Conservation (phyloP, 1,139 yeast species). For the Yamadazyma buinensis region DNA sequence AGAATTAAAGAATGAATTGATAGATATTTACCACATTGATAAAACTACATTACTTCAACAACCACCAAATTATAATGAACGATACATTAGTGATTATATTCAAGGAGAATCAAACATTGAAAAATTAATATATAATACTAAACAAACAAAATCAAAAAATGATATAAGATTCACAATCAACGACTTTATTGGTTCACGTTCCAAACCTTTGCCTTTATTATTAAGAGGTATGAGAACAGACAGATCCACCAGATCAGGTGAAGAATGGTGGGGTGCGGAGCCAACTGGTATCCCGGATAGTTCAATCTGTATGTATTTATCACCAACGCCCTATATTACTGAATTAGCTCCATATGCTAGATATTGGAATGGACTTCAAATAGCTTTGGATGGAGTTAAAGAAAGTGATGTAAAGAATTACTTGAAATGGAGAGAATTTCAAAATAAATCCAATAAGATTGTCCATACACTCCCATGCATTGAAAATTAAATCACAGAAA, state of each 20-base stretch:
- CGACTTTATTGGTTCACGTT: slow-evolving; percentile 24
- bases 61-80: slow-evolving; percentile 31
- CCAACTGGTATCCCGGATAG: slow-evolving; percentile 24
- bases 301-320: slow-evolving; percentile 18
- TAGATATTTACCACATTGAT: slow-evolving; percentile 28
- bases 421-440: slow-evolving; percentile 37
- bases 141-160: slow-evolving; percentile 14
- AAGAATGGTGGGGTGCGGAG: slow-evolving; percentile 15
- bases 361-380: slow-evolving; percentile 34
- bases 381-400: slow-evolving; percentile 19
- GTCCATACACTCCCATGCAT: too few relatives aligned
- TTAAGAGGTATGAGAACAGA: slow-evolving; percentile 15
- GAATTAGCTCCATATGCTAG: slow-evolving; percentile 36
- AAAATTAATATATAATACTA: not conserved
- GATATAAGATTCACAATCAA: slow-evolving; percentile 13
- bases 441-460: slow-evolving; percentile 17
- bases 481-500: too few relatives aligned
- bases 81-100: slow-evolving; percentile 14
- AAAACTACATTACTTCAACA: slow-evolving; percentile 20
- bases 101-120: slow-evolving; percentile 2
- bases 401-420: slow-evolving; percentile 24
- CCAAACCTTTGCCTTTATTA: slow-evolving; percentile 20
- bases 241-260: slow-evolving; percentile 15
- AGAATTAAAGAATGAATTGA: slow-evolving; percentile 31
- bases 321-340: slow-evolving; percentile 17